Evolutionary conservation across 306 rosid genomes (phyloP), one percentile per base, ranked within the genome.

Genomic region (Trifolium pratense): DNA sequence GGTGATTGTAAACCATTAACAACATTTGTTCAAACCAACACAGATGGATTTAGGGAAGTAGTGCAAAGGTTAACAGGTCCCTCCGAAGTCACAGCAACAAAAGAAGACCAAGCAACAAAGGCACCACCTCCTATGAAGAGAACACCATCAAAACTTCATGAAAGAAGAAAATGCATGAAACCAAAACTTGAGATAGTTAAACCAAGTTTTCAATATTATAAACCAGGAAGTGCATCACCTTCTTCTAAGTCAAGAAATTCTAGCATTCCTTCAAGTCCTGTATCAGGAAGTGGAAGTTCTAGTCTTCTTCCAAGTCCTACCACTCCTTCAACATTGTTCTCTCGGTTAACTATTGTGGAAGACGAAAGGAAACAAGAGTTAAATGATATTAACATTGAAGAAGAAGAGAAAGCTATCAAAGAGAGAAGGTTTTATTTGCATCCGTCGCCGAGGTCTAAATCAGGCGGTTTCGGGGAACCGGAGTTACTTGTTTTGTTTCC

Each of bases 141-240:
- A 69, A 57, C 80, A 14, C 59, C 84, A 12, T 20, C 89, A 36
- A 89, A 85, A 78, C 93, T 91, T 32, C 96, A 90, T 37, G 98
- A 93, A 52, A 86, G 98, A 79, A 87, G 93, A 49, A 88, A 89
- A 34, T 84, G 42, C 84, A 84, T 86, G 66, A 90, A 88, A 80
- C 96, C 97, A 23, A 91, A 87, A 75, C 90, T 93, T 36, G 93
- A 90, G 82, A 92, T 92, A 59, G 88, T 84, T 12, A 90, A 90
- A 75, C 95, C 97, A 3, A 16, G 49, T 74, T 52, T 74, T 53
- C 81, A 59, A 59, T 29, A 70, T 13, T 71, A 59, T 43, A 86
- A 82, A 15, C 26, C 13, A 65, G 26, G 75, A 21, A 49, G 64
- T 17, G 45, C 83, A 37, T 84, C 86, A 52, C 90, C 91, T 14